Conservation (phyloP, 2,329 filamentous ascomycete species). For the Stemphylium vesicarium region DNA sequence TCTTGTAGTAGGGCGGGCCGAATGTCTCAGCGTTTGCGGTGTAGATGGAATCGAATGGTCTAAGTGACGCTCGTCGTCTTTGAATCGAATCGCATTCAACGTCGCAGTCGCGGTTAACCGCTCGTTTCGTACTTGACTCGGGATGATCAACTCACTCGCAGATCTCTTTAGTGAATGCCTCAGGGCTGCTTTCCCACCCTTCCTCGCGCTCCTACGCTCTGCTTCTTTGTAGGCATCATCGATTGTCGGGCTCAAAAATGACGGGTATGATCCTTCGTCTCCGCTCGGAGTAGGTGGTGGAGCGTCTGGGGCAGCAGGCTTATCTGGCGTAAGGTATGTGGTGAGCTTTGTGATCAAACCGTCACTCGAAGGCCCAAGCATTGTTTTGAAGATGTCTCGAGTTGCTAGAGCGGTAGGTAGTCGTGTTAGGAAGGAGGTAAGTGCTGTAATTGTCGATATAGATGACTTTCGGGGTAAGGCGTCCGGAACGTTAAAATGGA, state of each 20-base stretch:
- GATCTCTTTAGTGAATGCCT: constrained; percentile 2
- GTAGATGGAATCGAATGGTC: not conserved
- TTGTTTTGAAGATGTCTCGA: not conserved
- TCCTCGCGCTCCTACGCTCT: not conserved
- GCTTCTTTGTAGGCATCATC: not conserved
- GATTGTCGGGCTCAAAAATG: not conserved
- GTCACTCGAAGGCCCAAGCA: constrained; percentile 7
- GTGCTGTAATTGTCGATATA: not conserved
- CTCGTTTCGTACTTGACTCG: not conserved
- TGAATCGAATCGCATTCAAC: not conserved
- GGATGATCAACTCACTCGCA: not conserved
- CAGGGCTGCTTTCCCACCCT: not conserved
- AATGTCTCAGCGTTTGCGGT: not conserved
- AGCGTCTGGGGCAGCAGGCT: not conserved
- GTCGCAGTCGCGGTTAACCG: not conserved
- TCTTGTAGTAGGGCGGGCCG: not conserved
- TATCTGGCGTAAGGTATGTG: constrained; percentile 5
- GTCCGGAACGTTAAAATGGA: not conserved
- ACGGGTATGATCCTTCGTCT: not conserved
- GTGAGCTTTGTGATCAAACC: constrained; percentile 9
- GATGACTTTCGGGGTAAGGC: not conserved
- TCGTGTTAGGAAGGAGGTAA: not conserved
- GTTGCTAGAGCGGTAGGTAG: not conserved
- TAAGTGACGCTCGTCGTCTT: constrained; percentile 1
- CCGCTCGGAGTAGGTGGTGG: not conserved